phyloP scores from a whole-genome alignment of 768 basidiomycete species.

The Imleria badia region DNA sequence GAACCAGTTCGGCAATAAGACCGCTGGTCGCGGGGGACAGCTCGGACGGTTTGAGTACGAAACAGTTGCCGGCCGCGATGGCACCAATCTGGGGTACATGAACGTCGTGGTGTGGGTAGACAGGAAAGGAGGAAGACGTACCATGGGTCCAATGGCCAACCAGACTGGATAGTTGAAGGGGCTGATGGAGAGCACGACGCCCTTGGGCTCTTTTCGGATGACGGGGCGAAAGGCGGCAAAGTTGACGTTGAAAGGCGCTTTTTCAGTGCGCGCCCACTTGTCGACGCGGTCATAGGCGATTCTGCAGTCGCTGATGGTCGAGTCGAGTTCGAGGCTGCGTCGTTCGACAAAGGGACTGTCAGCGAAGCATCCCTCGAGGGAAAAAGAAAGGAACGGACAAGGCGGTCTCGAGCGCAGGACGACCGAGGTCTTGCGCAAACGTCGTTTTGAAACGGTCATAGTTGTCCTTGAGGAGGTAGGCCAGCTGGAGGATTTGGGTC shows the following conservation, averaged over 20 bases:
- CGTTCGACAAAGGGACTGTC: background rate
- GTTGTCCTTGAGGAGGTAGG: constrained; percentile 76
- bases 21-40: constrained; percentile 51
- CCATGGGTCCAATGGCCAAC: constrained; percentile 57
- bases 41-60: constrained; percentile 78
- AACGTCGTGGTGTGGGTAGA: background rate
- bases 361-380: background rate
- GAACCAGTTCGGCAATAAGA: constrained; percentile 65
- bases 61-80: constrained; percentile 75
- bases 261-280: constrained; percentile 71
- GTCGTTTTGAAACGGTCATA: constrained; percentile 56
- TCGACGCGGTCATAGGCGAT: constrained; percentile 61
- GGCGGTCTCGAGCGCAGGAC: constrained; percentile 57
- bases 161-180: constrained; percentile 79
- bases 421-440: constrained; percentile 59
- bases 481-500: constrained; percentile 73
- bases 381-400: constrained; percentile 41
- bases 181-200: constrained; percentile 64
- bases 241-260: constrained; percentile 52
- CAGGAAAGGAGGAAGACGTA: constrained; percentile 25
- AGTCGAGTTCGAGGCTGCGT: constrained; percentile 59
- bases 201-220: constrained; percentile 76
- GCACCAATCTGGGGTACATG: constrained; percentile 50
- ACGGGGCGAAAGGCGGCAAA: constrained; percentile 60
- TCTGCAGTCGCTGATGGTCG: constrained; percentile 54